These are phyloP conservation scores for Dothideomycetes sp. DNA, from an alignment of 2,329 filamentous ascomycete species.

Conservation along the genomic window DNA sequence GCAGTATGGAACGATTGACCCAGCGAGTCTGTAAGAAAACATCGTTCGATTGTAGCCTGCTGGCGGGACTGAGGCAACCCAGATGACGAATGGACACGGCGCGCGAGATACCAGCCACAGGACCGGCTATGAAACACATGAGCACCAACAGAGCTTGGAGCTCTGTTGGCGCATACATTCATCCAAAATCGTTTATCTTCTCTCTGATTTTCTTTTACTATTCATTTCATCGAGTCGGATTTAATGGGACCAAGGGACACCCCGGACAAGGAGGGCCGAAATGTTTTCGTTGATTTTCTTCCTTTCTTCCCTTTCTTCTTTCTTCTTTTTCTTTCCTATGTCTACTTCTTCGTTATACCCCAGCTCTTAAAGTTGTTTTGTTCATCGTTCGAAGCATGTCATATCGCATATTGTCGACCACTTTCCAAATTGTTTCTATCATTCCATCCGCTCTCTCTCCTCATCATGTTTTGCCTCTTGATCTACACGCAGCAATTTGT, in stretches of 20 bases:
- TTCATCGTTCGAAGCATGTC: too few species aligned
- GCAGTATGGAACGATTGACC: conserved; percentile 40
- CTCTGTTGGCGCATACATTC: conserved; percentile 1
- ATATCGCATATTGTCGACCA: too few species aligned
- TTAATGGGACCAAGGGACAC: too few species aligned
- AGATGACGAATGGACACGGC: not conserved
- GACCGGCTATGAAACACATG: conserved; percentile 7
- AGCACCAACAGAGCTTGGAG: not conserved
- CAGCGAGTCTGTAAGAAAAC: conserved; percentile 32
- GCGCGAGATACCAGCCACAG: conserved; percentile 3
- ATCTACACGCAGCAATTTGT: too few species aligned
- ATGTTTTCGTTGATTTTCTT: not conserved
- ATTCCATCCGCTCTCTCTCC: too few species aligned
- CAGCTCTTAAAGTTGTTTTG: too few species aligned
- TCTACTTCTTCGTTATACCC: too few species aligned
- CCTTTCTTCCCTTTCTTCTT: not conserved
- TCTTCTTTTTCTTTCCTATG: not conserved
- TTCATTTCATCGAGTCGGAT: not conserved
- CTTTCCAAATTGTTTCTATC: too few species aligned
- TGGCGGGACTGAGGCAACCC: conserved; percentile 6
- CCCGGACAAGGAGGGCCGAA: too few species aligned
- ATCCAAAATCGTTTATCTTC: not conserved
- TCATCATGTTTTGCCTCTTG: too few species aligned
- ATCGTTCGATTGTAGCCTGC: conserved; percentile 5
- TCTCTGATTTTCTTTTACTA: not conserved